Base-by-base conservation (phyloP, 768 basidiomycete species). In the Mycena haematopus region DNA sequence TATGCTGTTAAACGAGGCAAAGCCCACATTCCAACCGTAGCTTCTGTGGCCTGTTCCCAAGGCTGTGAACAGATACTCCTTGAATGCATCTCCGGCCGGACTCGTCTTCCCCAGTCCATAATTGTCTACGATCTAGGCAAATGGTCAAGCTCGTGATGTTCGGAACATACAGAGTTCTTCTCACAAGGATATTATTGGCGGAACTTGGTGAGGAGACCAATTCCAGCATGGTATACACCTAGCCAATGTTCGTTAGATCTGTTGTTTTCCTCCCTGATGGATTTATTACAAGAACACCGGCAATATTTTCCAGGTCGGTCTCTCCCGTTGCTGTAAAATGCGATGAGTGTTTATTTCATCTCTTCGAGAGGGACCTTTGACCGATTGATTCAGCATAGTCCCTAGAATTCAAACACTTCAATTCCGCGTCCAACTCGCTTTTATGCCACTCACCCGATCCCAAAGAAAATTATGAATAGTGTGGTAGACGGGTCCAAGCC, bases 381-480 rank as follows among this genome's bases (percentile, higher is more conserved):
- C 63, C 57, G 3, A 59, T 25, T 25, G 63, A 57, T 46, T 64
- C 46, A 6, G 57, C 63, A 14, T 64, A 64, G 40, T 64, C 63
- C 52, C 63, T 64, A 24, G 36, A 45, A n/a, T n/a, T 56, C 21
- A 40, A 40, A 19, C 24, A 22, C 25, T 35, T 62, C 15, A 55
- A 36, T 31, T 9, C 14, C 25, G 5, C 13, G 40, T 44, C 13
- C 8, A 2, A 7, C 8, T 4, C 8, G 14, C 5, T 40, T 13
- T 45, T 2, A 22, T 14, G 22, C 17, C 13, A 61, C 78, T 67
- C 47, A 80, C 78, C 79, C 80, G 36, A 81, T 82, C 15, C 81
- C 81, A 62, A 81, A 80, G 67, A 82, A 82, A 7, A 78, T 59
- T 0, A 75, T 70, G 44, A 78, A 83, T 8, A 82, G 71, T 6